Evolutionary conservation across 1,139 yeast genomes (phyloP), one percentile per base, ranked within the genome.

Genomic region (Hanseniaspora gamundiae): DNA sequence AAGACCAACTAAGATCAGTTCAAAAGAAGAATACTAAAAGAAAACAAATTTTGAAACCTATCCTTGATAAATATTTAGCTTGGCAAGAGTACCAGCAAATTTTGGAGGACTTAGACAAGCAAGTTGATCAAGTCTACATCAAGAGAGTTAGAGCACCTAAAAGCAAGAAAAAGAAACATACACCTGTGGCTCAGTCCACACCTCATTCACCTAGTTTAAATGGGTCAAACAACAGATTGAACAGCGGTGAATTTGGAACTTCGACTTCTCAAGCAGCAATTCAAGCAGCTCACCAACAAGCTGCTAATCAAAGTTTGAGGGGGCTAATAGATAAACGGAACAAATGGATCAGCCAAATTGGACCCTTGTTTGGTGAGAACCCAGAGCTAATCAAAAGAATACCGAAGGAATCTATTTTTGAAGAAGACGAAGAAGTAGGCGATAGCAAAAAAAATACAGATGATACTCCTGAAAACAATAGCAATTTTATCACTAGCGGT

Each of bases 51-150:
- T 61, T 93, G 42, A 65, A 80, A 24, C 94, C 95, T 1, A 55
- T 81, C 0, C 73, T 88, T n/a, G 91, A 87, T 55, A 94, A 84
- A 49, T 94, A 85, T 55, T 71, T 93, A 55, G 96, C 97, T 22
- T 91, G 91, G 76, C 96, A 91, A 60, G 98, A 93, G 60, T 93
- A 86, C 59, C 69, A 80, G 46, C 83, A 93, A 13, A 87, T 93
- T 45, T 64, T 88, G 49, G 97, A 91, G 47, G 97, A 91, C 58
- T 69, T 93, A 52, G 96, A 93, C 60, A 91, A 88, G 59, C 98
- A 93, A 62, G 91, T 91, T 24, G 98, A 93, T 60, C 97, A 86
- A 62, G 91, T 95, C 11, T 91, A 87, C 58, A 68, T 83, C 54
- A 84, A 88, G 61, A 71, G 96, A 48, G 73, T 84, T 48, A 77